Evolutionary conservation across 2,329 filamentous ascomycete genomes (phyloP).

Genomic region (Hymenoscyphus salicellus): DNA sequence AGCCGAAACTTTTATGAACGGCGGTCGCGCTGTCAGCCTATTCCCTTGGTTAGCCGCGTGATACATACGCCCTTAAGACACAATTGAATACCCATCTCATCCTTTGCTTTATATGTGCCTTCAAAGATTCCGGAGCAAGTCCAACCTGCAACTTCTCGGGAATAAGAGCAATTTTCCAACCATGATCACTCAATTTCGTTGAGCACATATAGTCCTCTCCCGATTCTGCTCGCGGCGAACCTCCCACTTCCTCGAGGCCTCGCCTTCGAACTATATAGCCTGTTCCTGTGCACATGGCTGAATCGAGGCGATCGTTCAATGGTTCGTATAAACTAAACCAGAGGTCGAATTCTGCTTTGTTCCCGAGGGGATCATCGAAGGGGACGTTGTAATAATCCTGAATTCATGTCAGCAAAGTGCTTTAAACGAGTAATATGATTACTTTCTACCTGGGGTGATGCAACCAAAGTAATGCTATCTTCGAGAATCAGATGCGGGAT

Average conservation of each 20-base stretch:
- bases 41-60: background rate
- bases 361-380: background rate
- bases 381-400: background rate
- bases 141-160: background rate
- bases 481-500: background rate
- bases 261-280: background rate
- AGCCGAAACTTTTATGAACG: background rate
- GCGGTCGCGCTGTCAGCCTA: background rate
- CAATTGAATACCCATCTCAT: background rate
- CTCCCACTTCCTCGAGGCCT: background rate
- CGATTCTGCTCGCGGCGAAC: background rate
- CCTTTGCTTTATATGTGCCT: background rate
- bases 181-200: background rate
- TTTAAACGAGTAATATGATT: background rate
- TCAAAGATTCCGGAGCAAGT: background rate
- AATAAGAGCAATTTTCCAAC: background rate
- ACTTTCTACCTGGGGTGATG: background rate
- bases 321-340: background rate
- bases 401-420: background rate
- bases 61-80: background rate
- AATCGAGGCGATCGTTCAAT: background rate
- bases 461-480: background rate
- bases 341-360: background rate
- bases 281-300: background rate
- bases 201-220: background rate